Evolutionary conservation across 306 rosid genomes (phyloP), one percentile per base, ranked within the genome.

Genomic region (Vigna mungo): DNA sequence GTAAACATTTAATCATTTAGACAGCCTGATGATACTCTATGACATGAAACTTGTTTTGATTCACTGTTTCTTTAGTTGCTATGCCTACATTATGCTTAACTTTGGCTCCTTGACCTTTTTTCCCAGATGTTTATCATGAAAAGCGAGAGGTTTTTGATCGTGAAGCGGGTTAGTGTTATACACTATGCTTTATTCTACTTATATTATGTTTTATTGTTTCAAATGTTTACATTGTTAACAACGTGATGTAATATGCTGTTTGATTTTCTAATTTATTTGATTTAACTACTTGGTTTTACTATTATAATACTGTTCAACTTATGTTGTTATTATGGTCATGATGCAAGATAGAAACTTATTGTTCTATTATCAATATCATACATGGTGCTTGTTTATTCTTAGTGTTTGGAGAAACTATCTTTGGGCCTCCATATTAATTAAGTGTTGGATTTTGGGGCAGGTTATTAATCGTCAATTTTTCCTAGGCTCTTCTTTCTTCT

Each of bases 71-170:
- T n/a, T 13, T 25, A 46, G 49, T 30, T 71, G 16, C 18, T 68
- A 44, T 78, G 27, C 37, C 25, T 59, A 15, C 43, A 32, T 14
- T 12, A 48, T 70, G 48, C 66, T 75, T 78, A 85, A 39, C 49
- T 58, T 71, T 53, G 41, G 74, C 36, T 61, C 62, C 74, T 39
- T 71, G 36, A 8, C 34, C 43, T 25, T 66, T 27, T 62, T 14
- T 64, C 34, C 43, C 91, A 92, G 97, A 95, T 84, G 98, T 95
- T 76, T 92, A 95, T 87, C 90, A 89, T 81, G 98, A 95, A 78
- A 86, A 82, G 82, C 85, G 78, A 77, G 98, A 95, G 88, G 89
- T 90, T 78, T 95, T 95, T 82, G 85, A 82, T 84, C 92, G 98
- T 18, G 98, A 95, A 87, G 98, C 98, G 77, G 90, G 91, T 87